Evolutionary conservation across 495 filamentous ascomycete genomes (phyloP).

Genomic region (Usnea hakonensis): DNA sequence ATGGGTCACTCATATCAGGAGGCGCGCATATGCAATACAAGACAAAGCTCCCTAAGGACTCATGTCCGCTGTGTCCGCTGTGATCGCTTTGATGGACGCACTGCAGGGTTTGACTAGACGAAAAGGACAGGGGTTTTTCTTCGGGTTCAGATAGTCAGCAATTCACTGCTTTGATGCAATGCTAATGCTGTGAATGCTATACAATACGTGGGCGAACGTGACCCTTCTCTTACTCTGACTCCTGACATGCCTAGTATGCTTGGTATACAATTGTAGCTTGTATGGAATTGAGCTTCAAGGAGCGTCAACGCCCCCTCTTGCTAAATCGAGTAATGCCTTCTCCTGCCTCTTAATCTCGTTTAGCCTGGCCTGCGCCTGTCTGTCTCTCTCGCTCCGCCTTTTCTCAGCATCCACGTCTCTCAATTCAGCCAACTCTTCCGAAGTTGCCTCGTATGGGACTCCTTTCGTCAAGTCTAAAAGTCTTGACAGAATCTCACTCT

Average conservation of each 20-base stretch:
- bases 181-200: background rate
- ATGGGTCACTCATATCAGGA: background rate
- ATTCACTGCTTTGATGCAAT: background rate
- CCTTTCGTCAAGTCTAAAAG: constrained; percentile 66
- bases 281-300: background rate
- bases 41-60: background rate
- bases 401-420: constrained; percentile 51
- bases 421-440: constrained; percentile 53
- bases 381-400: constrained; percentile 45
- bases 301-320: constrained; percentile 30
- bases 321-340: constrained; percentile 53
- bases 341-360: constrained; percentile 57
- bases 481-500: constrained; percentile 57
- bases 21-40: background rate
- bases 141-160: background rate
- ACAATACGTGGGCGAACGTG: background rate
- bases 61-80: background rate
- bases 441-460: constrained; percentile 46
- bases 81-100: background rate
- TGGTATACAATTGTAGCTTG: background rate
- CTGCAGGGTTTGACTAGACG: background rate
- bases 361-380: constrained; percentile 51
- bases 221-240: background rate
- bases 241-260: background rate
- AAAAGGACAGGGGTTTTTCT: background rate